Percentiles rank a stretch among this genome's conserved stretches.
These are phyloP conservation scores for Nemania abortiva DNA, from an alignment of 2,329 filamentous ascomycete genomes.

Conservation along the genomic window DNA sequence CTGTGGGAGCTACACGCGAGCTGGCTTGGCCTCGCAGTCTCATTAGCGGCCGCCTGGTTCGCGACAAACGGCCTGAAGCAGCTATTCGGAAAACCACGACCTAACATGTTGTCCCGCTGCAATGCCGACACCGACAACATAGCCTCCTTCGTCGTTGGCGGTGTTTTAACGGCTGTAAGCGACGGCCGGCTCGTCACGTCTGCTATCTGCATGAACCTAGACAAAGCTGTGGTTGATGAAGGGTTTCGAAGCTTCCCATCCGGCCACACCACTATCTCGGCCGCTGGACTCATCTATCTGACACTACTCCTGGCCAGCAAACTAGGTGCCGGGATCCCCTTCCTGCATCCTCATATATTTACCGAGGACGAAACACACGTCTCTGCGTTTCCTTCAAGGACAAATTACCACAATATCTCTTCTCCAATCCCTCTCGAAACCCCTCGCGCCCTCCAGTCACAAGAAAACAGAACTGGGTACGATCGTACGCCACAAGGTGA, in stretches of 20 bases:
- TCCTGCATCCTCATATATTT: slow-evolving; percentile 10
- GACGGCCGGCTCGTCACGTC: slow-evolving; percentile 1
- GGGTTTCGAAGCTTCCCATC: slow-evolving; percentile 1
- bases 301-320: slow-evolving; percentile 15
- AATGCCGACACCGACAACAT: neutral
- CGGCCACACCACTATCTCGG: slow-evolving; percentile 1
- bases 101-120: slow-evolving; percentile 2
- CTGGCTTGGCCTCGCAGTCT: neutral
- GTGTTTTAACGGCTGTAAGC: neutral
- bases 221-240: neutral
- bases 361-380: neutral
- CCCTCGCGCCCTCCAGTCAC: neutral
- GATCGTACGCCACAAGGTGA: neutral
- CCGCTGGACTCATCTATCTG: slow-evolving; percentile 10
- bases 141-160: neutral
- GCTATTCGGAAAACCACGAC: neutral
- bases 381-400: slow-evolving; percentile 3
- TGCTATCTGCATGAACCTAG: neutral
- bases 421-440: neutral
- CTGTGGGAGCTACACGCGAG: neutral
- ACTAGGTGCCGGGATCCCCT: slow-evolving; percentile 10
- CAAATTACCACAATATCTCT: neutral
- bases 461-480: neutral
- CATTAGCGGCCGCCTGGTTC: neutral
- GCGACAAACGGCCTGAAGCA: neutral